Base-by-base conservation (phyloP, 768 basidiomycete genomes). In the Cyclocybe aegerita region DNA sequence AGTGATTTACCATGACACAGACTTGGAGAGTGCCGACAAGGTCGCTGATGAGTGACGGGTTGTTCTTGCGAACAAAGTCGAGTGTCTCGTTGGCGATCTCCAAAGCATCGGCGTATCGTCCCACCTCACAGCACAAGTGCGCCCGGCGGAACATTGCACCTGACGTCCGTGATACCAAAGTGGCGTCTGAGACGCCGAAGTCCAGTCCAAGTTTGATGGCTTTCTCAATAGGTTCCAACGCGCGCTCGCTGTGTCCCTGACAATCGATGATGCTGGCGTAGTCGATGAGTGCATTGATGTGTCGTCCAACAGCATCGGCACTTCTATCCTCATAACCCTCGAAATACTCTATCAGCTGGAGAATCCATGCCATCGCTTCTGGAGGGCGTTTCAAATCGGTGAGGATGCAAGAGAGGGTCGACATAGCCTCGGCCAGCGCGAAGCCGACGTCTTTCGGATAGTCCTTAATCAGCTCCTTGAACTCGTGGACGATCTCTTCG, bases 131-230 rank as follows among this genome's bases (percentile, higher is more conserved):
- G 40, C 45, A 45, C 1, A 49, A 37, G 14, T 52, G 47, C 12
- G 50, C 55, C 2, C 50, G 50, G 32, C 55, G 50, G 36, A 52
- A 44, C 55, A 56, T 52, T 9, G 39, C 43, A 12, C 50, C 46
- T 6, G 43, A 42, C 4, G 50, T 39, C n/a, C 44, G 17, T 2
- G 31, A 35, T 14, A 33, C 23, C 5, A 49, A 30, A 9, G n/a
- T 23, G n/a, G 38, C n/a, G 16, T 54, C 39, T 17, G 38, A 43
- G 9, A 39, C 10, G 32, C 41, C 36, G 12, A 46, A 39, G 11
- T 43, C 33, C 15, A 14, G 9, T 9, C 50, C 55, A 3, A 56
- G 33, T 9, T 52, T 44, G 12, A 49, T 44, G 4, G 55, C 42
- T 30, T 49, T 52, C 12, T 48, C 32, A 37, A 56, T 45, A 12